Conservation (phyloP, 202 grass and related monocot species). For the Cymbopogon flexuosus region DNA sequence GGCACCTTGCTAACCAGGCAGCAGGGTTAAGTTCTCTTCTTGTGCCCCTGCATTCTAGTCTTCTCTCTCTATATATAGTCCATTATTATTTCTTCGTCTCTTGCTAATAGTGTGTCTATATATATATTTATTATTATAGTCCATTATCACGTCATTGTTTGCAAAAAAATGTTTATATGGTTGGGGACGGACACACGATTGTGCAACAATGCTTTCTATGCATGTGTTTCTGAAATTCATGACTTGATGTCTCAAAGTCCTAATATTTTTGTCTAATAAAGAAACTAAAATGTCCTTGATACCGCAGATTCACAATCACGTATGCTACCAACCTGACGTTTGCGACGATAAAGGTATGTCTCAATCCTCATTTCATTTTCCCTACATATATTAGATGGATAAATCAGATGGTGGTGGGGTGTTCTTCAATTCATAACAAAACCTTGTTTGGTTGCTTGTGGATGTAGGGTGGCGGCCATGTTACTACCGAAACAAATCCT, state of each 20-base stretch:
- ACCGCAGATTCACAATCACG: conserved; percentile 37
- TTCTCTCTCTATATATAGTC: no score
- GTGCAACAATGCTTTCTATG: neutral
- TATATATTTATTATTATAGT: no score
- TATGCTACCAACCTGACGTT: conserved; percentile 54
- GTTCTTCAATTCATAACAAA: neutral
- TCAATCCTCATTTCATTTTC: neutral
- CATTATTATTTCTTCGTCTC: no score
- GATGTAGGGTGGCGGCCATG: conserved; percentile 43
- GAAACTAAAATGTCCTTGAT: neutral
- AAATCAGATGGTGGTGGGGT: neutral
- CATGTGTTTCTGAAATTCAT: neutral
- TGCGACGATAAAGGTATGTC: conserved; percentile 52
- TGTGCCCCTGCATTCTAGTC: no score
- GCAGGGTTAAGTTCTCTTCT: conserved; percentile 40
- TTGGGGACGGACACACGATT: neutral
- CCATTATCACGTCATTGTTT: neutral
- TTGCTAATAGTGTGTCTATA: no score
- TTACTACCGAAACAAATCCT: conserved; percentile 24
- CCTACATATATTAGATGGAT: neutral
- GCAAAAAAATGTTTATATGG: neutral
- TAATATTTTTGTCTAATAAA: neutral
- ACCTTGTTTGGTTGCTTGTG: neutral
- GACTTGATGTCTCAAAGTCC: neutral
- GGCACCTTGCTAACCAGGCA: conserved; percentile 42